Evolutionary conservation across 495 filamentous ascomycete genomes (phyloP), one percentile per base, ranked within the genome.

Genomic region (Penicillium cinerascens): DNA sequence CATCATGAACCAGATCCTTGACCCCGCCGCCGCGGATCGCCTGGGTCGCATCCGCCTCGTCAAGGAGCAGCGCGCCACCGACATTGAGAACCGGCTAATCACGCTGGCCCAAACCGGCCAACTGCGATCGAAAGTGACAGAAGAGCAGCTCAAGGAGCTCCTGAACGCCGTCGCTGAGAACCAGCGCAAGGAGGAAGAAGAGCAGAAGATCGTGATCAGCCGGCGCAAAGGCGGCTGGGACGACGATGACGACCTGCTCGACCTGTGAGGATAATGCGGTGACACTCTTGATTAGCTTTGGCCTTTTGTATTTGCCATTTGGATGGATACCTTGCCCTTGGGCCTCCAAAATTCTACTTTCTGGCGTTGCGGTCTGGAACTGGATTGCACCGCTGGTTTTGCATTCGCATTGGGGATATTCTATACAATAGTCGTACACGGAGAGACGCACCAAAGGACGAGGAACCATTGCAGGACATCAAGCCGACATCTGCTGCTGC

Each of bases 1-100:
- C 25, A 87, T 96, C 58, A 83, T 98, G 47, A 80, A 78, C 58
- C 93, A 97, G 65, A 96, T 98, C 78, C 89, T 97, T 48, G 83
- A 88, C 53, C 92, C 95, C 63, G 91, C 90, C 63, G 95, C 93
- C 18, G 87, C 89, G 47, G 93, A 98, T 73, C 87, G 93, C 15
- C 79, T 98, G 9, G 90, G 89, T 42, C 88, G 95, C 52, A 97
- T 98, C 72, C 88, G 92, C 13, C 83, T 98, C 49, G 93, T 97
- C 50, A 97, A 97, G 71, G 92, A 91, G 67, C 85, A 85, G 47
- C 89, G 95, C 60, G 93, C 93, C 29, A 78, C 78, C 40, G 91
- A 96, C 61, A 82, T 97, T 49, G 93, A 98, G 76, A 92, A 92
- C 79, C 73, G 92, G 38, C 81, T 98, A 29, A 89, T 98, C 69